phyloP scores from a whole-genome alignment of 2,329 filamentous ascomycete species.

The Colletotrichum coccodes region DNA sequence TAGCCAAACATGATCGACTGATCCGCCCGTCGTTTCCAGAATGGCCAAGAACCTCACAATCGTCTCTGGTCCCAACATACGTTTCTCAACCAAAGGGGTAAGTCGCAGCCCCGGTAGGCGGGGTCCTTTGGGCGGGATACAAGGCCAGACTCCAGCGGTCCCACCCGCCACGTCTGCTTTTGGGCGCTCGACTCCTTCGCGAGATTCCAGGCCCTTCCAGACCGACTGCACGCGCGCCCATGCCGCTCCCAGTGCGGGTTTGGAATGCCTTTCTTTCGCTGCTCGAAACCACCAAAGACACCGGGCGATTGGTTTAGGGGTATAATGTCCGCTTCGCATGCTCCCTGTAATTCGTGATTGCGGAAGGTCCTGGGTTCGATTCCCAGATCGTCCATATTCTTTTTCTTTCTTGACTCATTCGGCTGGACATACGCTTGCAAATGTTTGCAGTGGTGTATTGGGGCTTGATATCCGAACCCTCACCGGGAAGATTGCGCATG shows the following conservation, averaged over 20 bases:
- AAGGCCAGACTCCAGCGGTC: not conserved
- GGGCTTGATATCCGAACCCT: not conserved
- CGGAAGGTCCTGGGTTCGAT: slow-evolving; percentile 20
- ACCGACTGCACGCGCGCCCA: not conserved
- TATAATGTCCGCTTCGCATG: slow-evolving; percentile 19
- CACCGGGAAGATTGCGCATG: not conserved
- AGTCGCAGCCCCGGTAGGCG: not conserved
- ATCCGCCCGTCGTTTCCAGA: not conserved
- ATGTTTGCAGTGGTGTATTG: not conserved
- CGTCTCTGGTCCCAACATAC: not conserved
- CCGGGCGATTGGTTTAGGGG: slow-evolving; percentile 14
- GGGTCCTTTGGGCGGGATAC: not conserved
- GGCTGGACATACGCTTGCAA: no score
- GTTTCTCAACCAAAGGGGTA: not conserved
- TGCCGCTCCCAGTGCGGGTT: not conserved
- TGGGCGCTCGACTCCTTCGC: not conserved
- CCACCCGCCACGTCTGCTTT: not conserved
- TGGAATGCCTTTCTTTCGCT: not conserved
- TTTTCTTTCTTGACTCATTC: not conserved
- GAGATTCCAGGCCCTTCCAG: not conserved
- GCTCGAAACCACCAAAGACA: not conserved
- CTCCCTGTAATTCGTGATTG: not conserved
- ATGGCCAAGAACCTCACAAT: not conserved
- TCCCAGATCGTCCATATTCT: not conserved
- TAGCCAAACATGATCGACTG: not conserved